Evolutionary conservation across 1,284 basidiomycete genomes (phyloP).

Genomic region (Prillingera fragicola): DNA sequence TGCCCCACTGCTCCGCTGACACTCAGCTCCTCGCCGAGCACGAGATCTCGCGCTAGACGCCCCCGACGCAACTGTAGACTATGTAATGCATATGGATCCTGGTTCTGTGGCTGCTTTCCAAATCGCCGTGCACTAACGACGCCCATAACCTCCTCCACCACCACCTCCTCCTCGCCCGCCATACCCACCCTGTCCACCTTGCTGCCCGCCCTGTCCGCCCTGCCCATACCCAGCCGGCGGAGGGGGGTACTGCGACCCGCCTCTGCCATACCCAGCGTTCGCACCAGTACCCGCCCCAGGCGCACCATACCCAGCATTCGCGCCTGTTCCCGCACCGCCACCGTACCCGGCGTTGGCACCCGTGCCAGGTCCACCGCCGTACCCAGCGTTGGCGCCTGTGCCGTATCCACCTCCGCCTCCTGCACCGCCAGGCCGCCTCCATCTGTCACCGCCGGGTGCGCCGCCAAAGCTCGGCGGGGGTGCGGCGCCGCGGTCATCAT

Average conservation of each 20-base stretch:
- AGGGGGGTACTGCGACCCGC: too few species aligned
- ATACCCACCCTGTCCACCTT: conserved; percentile 1
- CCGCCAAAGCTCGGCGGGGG: neutral
- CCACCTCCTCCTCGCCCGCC: neutral
- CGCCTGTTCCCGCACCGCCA: too few species aligned
- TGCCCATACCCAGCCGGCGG: conserved; percentile 9
- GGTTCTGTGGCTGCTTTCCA: neutral
- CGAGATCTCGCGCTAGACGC: conserved; percentile 62
- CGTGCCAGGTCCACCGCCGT: too few species aligned
- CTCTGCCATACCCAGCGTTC: too few species aligned
- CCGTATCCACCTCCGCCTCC: neutral
- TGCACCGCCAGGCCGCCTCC: too few species aligned
- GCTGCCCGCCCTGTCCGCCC: conserved; percentile 8
- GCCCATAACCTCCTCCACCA: conserved; percentile 1
- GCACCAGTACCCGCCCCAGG: too few species aligned
- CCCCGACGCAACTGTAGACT: neutral
- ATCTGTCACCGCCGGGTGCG: too few species aligned
- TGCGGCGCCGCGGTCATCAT: conserved; percentile 15
- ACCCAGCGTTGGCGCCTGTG: conserved; percentile 1
- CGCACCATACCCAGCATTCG: too few species aligned
- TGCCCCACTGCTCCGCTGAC: neutral
- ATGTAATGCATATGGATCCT: conserved; percentile 1
- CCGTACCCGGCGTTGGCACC: too few species aligned
- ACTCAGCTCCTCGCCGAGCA: conserved; percentile 82
- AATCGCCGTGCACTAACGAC: neutral